Base-by-base conservation (phyloP, 345 rosid species). In the Acer yangbiense region DNA sequence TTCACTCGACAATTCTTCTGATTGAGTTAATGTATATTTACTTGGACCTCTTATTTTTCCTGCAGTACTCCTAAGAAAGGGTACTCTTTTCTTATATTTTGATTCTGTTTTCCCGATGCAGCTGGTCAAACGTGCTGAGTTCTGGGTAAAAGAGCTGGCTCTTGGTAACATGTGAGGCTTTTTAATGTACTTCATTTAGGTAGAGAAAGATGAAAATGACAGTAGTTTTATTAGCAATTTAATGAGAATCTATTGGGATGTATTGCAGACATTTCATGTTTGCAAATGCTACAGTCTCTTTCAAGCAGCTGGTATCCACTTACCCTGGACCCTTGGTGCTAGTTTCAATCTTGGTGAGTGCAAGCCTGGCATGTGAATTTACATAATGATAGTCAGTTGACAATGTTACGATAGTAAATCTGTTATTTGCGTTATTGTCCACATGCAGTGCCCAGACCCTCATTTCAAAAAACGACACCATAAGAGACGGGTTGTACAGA, bases 381-480 rank as follows among this genome's bases (percentile, higher is more conserved):
- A 66, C 14, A 48, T 23, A 21, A 65, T 46, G 77, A 64, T 17
- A 62, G 21, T 13, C 3, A 58, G 41, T 16, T 25, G 64, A 52
- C 23, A n/a, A n/a, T 11, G 63, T 8, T 73, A 39, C 43, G 58
- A 43, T 27, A 43, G 72, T 67, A 25, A 69, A 72, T 13, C 48
- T 13, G 7, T 72, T 58, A 11, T 43, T 32, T 7, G 20, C 2
- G 3, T 68, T 25, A 44, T 65, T 48, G 52, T 63, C 21, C 80
- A 11, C 76, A 65, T 85, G 86, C 87, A 95, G 99, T 95, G 98
- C 68, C 98, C 98, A 7, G 98, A 95, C 78, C 99, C 99, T 66
- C 97, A 95, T 88, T 93, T 93, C 91, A 95, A 95, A 92, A 93
- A 89, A 86, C 87, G 89, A 76, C 94, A 95, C 86, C 97, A 84